Evolutionary conservation across 106 monocot species (phyloP).

Genomic region (Chionographis japonica): DNA sequence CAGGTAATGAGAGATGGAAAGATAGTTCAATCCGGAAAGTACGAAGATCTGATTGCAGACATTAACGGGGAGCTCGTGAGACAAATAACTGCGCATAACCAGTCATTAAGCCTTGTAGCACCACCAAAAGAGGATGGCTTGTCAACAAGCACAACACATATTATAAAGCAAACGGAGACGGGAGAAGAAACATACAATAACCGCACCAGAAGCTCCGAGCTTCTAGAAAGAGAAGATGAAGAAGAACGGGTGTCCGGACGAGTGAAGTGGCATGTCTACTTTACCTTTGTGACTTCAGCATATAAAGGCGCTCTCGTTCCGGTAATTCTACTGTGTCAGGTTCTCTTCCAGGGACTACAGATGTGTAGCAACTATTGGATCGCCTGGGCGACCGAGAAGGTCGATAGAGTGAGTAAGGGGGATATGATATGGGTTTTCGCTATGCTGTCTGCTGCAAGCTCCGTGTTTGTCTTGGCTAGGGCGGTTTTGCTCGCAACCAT

Average conservation of each 20-base stretch:
- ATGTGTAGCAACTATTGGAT: constrained; percentile 93
- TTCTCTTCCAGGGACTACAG: constrained; percentile 73
- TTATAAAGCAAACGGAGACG: constrained; percentile 23
- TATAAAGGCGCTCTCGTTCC: constrained; percentile 72
- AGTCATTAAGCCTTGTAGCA: constrained; percentile 48
- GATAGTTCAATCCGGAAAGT: constrained; percentile 74
- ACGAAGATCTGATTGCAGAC: constrained; percentile 56
- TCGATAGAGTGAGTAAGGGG: constrained; percentile 31
- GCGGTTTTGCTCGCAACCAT: constrained; percentile 66
- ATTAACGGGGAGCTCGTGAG: constrained; percentile 50
- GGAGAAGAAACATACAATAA: constrained; percentile 11
- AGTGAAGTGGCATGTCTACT: constrained; percentile 72
- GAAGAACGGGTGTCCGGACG: constrained; percentile 72
- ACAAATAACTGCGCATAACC: constrained; percentile 68
- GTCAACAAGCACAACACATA: background rate
- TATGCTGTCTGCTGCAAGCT: constrained; percentile 58
- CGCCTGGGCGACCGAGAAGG: constrained; percentile 66
- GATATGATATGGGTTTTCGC: constrained; percentile 53
- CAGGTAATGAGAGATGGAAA: constrained; percentile 81
- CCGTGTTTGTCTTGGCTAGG: constrained; percentile 68
- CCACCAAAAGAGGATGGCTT: constrained; percentile 18
- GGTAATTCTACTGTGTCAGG: constrained; percentile 55
- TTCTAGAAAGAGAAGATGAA: constrained; percentile 12
- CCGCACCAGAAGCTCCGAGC: constrained; percentile 10
- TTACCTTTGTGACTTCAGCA: constrained; percentile 58